Percentiles rank a stretch among this genome's conserved stretches.
phyloP scores from a whole-genome alignment of 306 rosid species.

The Rubus idaeus region DNA sequence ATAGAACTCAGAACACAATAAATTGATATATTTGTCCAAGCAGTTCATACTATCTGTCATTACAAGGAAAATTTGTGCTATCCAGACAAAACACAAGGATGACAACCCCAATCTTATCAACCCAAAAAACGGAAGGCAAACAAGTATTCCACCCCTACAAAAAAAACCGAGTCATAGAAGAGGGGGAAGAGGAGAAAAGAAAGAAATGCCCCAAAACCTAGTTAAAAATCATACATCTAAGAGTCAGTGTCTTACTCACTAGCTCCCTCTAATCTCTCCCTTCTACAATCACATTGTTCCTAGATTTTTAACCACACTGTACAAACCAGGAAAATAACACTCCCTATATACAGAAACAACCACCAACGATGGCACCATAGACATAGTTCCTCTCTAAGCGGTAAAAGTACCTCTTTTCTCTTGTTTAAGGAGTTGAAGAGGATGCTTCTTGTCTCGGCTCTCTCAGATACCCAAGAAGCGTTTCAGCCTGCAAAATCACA shows the following conservation, averaged over 20 bases:
- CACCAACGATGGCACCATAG: slow-evolving; percentile 8
- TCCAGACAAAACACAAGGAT: slow-evolving; percentile 38
- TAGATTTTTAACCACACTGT: slow-evolving; percentile 62
- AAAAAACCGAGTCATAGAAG: slow-evolving; percentile 22
- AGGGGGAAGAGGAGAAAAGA: slow-evolving; percentile 9
- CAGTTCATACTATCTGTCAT: slow-evolving; percentile 33
- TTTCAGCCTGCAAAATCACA: slow-evolving; percentile 76
- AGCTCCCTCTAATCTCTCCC: slow-evolving; percentile 44
- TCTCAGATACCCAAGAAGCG: slow-evolving; percentile 88
- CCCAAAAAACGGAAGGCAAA: slow-evolving; percentile 47
- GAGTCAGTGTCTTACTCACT: slow-evolving; percentile 54
- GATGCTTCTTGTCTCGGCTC: slow-evolving; percentile 94
- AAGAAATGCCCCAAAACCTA: slow-evolving; percentile 51
- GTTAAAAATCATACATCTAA: slow-evolving; percentile 61
- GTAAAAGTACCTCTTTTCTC: slow-evolving; percentile 50
- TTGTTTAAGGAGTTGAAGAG: slow-evolving; percentile 51
- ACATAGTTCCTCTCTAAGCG: slow-evolving; percentile 42
- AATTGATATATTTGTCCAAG: slow-evolving; percentile 24
- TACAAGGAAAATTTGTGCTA: slow-evolving; percentile 45
- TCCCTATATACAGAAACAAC: slow-evolving; percentile 23
- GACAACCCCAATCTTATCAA: slow-evolving; percentile 47
- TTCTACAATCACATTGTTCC: slow-evolving; percentile 42
- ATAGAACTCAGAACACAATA: slow-evolving; percentile 2
- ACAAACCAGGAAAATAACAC: slow-evolving; percentile 63
- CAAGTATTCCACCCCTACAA: slow-evolving; percentile 36